Evolutionary conservation across 306 rosid species (phyloP), one percentile per base, ranked within the genome.

Genomic region (Senna siamea): DNA sequence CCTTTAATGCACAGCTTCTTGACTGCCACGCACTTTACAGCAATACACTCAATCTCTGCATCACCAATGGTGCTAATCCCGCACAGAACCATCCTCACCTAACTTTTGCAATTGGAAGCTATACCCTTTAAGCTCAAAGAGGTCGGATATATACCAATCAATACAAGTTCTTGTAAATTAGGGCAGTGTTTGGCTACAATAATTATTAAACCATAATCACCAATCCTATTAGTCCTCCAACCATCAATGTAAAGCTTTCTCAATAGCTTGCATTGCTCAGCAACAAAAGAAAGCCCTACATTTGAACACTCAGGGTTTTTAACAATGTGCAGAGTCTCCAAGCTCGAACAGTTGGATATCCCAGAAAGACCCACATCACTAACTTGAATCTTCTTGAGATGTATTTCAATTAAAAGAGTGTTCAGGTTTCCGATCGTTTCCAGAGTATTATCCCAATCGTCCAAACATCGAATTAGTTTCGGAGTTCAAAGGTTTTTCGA

Each of bases 221-320:
- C 91, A 46, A 93, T 93, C 65, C 91, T 82, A 43, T 93, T 85
- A 47, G 89, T 93, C 85, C 96, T 89, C 96, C 98, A 90, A 48
- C 95, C 98, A 89, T 93, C 93, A 70, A 93, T 80, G 81, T 93
- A 93, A 70, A 93, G 97, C 92, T 87, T 93, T 80, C 85, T 93
- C 82, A 93, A 28, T 26, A 56, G 74, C 80, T 69, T 88, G 62
- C 97, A 93, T 10, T 74, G 26, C 20, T 84, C 88, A 8, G 93
- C 95, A 14, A 93, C 82, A 6, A 57, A 74, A 28, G 78, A 60
- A 30, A 90, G 87, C 43, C 98, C 98, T 0, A 35, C 48, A 70
- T 93, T 89, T 0, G 98, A 81, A 67, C 97, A 90, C 47, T 90
- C 98, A 0, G 95, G 86, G 2, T 84, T 84, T 81, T 93, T 93